Conservation (phyloP, 768 basidiomycete genomes). For the Pleurotus salmoneostramineus region DNA sequence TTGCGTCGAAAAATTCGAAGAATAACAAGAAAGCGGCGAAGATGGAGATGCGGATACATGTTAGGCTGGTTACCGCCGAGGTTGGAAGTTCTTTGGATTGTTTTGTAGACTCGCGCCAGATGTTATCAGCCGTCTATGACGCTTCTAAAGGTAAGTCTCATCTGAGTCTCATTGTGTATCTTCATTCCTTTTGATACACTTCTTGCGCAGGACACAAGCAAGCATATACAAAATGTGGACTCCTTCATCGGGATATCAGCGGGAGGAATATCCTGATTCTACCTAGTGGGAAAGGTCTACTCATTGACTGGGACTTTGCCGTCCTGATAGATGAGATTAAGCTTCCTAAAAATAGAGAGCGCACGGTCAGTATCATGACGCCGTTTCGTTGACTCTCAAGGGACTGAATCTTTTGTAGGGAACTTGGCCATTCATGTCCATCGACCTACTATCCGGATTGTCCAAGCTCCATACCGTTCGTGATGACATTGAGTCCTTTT, state of each 20-base stretch:
- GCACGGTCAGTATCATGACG: constrained; percentile 1
- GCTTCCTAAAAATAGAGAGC: neutral
- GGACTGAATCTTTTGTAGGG: constrained; percentile 16
- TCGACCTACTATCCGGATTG: constrained; percentile 13
- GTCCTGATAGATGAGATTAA: neutral
- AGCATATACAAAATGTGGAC: constrained; percentile 1
- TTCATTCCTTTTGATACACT: neutral
- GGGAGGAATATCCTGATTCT: constrained; percentile 6
- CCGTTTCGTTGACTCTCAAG: neutral
- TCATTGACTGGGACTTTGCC: constrained; percentile 10
- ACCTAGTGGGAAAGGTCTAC: constrained; percentile 1
- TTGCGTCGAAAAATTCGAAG: neutral
- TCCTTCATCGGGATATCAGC: constrained; percentile 10
- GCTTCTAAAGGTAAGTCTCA: constrained; percentile 3
- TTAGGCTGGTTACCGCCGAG: neutral
- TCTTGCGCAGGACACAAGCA: constrained; percentile 4
- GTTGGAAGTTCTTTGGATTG: neutral
- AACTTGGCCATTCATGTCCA: constrained; percentile 28
- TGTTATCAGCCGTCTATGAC: neutral
- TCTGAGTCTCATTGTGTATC: neutral
- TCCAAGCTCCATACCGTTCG: constrained; percentile 16
- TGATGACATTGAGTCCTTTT: constrained; percentile 30
- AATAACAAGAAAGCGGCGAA: neutral
- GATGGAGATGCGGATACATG: neutral
- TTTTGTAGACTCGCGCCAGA: neutral